Evolutionary conservation across 345 rosid genomes (phyloP).

Genomic region (Salix arbutifolia): DNA sequence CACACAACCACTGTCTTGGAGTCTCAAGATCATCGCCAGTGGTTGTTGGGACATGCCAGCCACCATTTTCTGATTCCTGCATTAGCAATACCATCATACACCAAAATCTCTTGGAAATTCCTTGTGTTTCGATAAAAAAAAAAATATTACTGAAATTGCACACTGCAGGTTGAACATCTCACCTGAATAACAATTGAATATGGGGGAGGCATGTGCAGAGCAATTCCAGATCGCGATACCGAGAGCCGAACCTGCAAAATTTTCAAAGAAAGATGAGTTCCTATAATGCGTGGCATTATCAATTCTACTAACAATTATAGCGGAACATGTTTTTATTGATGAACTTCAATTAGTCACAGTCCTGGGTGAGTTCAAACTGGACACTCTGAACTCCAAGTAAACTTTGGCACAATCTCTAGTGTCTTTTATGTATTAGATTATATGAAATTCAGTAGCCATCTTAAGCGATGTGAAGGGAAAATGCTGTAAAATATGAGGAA

Average conservation of each 20-base stretch:
- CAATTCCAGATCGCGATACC: slow-evolving; percentile 42
- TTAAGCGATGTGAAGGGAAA: not conserved
- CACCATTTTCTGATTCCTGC: slow-evolving; percentile 87
- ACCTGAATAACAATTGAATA: slow-evolving; percentile 96
- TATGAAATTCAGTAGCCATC: not conserved
- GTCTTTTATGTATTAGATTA: not conserved
- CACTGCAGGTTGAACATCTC: not conserved
- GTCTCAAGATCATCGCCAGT: slow-evolving; percentile 58
- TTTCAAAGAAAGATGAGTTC: not conserved
- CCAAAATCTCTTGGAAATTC: not conserved
- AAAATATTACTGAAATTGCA: not conserved
- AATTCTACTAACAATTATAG: not conserved
- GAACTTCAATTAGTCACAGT: not conserved
- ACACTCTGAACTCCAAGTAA: not conserved
- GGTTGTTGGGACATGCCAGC: slow-evolving; percentile 78
- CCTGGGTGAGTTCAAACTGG: not conserved
- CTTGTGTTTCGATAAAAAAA: not conserved
- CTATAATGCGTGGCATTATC: not conserved
- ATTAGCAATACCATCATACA: not conserved
- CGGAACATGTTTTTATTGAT: not conserved
- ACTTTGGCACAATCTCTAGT: not conserved
- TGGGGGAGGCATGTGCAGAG: slow-evolving; percentile 84
- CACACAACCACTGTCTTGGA: slow-evolving; percentile 77
- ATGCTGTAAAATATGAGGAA: not conserved
- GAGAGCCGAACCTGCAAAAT: slow-evolving; percentile 64